Evolutionary conservation across 495 filamentous ascomycete species (phyloP), one percentile per base, ranked within the genome.

Genomic region (Chlorociboria aeruginascens): DNA sequence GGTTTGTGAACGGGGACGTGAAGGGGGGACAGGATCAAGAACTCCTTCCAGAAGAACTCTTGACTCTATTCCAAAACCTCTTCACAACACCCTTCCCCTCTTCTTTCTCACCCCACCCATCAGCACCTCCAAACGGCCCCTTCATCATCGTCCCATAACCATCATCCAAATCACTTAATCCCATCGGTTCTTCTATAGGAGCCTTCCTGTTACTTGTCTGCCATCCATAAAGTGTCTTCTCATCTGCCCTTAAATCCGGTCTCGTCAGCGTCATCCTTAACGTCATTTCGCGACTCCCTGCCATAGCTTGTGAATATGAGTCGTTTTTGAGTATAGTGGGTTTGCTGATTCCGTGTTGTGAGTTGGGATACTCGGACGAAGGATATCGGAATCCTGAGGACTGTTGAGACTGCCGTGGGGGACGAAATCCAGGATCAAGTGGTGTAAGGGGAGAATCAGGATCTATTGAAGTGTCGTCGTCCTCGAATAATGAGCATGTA

Each of bases 241-340:
- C 85, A 48, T 77, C 68, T 1, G 77, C 78, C 36, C 86, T 77
- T 44, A 95, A 72, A 58, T 95, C 90, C 0, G 89, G 88, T 41
- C 87, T 74, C 16, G 90, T 96, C 43, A 95, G 73, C 6, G 90
- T 95, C 86, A 96, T 93, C 32, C 86, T 83, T 37, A 96, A 65
- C 11, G 89, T 95, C 90, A 95, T 95, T 63, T 95, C 89, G 13
- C 89, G 79, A 34, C 74, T 81, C 39, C 73, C 73, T 25, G 71
- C 68, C 32, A 71, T 64, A 8, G 67, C 67, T 48, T 79, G 77
- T n/a, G 70, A 65, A 56, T 75, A 79, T 38, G 57, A 52, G 43
- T 65, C 69, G 35, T 58, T 55, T 48, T 55, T 61, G 6, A 59
- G 35, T 28, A 61, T 12, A 6, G 46, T 46, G n/a, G 55, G 52